Evolutionary conservation across 371 early-diverging fungal genomes (phyloP).

Genomic region (Mycotypha africana): DNA sequence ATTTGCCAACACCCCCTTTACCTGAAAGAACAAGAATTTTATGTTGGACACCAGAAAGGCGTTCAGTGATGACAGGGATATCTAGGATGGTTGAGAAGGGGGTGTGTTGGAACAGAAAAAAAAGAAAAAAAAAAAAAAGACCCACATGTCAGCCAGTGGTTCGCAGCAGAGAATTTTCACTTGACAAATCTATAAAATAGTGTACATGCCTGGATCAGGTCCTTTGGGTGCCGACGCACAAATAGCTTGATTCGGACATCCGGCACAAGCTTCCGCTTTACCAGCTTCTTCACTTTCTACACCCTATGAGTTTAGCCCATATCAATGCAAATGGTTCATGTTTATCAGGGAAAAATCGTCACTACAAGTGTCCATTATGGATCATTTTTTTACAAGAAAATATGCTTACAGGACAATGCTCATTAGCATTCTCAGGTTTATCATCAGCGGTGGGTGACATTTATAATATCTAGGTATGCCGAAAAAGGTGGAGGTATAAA

Average conservation of each 20-base stretch:
- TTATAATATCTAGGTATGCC: no score
- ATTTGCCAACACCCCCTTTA: slow-evolving; percentile 99
- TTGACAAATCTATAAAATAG: background rate
- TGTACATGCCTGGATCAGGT: slow-evolving; percentile 82
- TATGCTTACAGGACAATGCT: slow-evolving; percentile 65
- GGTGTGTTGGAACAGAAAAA: no score
- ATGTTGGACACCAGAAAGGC: slow-evolving; percentile 64
- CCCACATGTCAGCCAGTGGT: background rate
- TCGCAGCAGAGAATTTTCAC: background rate
- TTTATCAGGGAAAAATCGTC: no score
- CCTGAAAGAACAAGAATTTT: slow-evolving; percentile 96
- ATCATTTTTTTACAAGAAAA: background rate
- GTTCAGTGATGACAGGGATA: slow-evolving; percentile 67
- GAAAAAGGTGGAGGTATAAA: no score
- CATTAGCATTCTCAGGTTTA: slow-evolving; percentile 60
- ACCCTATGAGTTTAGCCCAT: slow-evolving; percentile 41
- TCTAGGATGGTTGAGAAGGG: no score
- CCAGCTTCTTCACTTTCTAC: slow-evolving; percentile 90
- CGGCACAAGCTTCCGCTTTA: slow-evolving; percentile 88
- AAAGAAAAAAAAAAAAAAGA: background rate
- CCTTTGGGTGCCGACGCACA: slow-evolving; percentile 90
- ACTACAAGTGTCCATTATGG: background rate
- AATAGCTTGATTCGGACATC: slow-evolving; percentile 94
- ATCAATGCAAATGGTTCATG: slow-evolving; percentile 1
- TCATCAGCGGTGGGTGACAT: no score